Percentiles rank a stretch among this genome's conserved stretches.
phyloP scores from a whole-genome alignment of 2,329 filamentous ascomycete species.

The Xylariales sp. region DNA sequence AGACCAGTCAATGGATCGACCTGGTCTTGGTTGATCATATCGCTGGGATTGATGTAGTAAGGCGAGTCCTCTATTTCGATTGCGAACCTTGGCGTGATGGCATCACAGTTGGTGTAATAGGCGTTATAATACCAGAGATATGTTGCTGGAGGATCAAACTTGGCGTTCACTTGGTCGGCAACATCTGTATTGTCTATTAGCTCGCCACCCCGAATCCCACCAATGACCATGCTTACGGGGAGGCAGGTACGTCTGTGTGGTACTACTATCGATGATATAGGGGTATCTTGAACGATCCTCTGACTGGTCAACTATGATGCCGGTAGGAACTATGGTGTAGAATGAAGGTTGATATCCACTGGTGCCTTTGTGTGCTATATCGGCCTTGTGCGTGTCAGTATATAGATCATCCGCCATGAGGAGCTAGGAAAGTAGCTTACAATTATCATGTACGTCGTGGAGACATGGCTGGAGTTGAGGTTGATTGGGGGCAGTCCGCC shows the following conservation, averaged over 20 bases:
- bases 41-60: constrained; percentile 44
- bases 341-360: constrained; percentile 44
- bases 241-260: constrained; percentile 46
- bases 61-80: constrained; percentile 37
- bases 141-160: constrained; percentile 35
- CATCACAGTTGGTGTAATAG: constrained; percentile 46
- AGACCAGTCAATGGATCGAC: constrained; percentile 40
- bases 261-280: constrained; percentile 49
- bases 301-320: constrained; percentile 38
- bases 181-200: constrained; percentile 27
- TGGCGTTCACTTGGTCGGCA: constrained; percentile 40
- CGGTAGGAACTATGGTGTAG: constrained; percentile 49
- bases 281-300: constrained; percentile 39
- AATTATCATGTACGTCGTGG: constrained; percentile 38
- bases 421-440: constrained; percentile 27
- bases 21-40: constrained; percentile 41
- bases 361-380: constrained; percentile 29
- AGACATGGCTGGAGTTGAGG: constrained; percentile 20
- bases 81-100: constrained; percentile 40
- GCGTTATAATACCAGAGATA: constrained; percentile 40
- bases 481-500: constrained; percentile 40
- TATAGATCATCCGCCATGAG: neutral
- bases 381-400: constrained; percentile 31
- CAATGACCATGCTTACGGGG: constrained; percentile 33
- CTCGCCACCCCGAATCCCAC: neutral